Percentiles rank a stretch among this genome's conserved stretches.
Evolutionary conservation across 805 yeast genomes (phyloP).

Genomic region (Spathaspora girioi): DNA sequence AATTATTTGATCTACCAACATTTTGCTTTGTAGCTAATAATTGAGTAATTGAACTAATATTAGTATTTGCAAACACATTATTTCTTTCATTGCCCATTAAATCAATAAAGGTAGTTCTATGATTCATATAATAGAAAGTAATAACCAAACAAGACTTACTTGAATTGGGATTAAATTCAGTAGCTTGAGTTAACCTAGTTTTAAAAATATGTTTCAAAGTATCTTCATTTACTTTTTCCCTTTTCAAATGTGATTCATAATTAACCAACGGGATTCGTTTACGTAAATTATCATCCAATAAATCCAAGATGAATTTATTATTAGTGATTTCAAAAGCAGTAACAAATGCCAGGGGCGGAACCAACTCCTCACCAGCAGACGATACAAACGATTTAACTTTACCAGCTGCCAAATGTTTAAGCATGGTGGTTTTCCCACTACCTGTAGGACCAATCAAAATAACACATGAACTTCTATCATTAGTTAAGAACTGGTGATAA

Average conservation of each 20-base stretch:
- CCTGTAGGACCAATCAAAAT: slow-evolving; percentile 29
- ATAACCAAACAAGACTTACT: slow-evolving; percentile 26
- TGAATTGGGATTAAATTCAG: slow-evolving; percentile 16
- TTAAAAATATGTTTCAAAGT: slow-evolving; percentile 13
- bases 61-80: slow-evolving; percentile 23
- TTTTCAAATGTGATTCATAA: slow-evolving; percentile 13
- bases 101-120: slow-evolving; percentile 21
- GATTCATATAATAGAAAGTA: slow-evolving; percentile 16
- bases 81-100: slow-evolving; percentile 28
- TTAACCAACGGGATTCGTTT: background rate
- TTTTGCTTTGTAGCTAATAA: slow-evolving; percentile 10
- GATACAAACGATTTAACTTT: slow-evolving; percentile 3
- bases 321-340: slow-evolving; percentile 28
- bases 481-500: slow-evolving; percentile 2
- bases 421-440: slow-evolving; percentile 30
- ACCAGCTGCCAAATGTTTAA: slow-evolving; percentile 14
- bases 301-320: slow-evolving; percentile 22
- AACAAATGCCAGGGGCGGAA: slow-evolving; percentile 7
- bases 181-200: slow-evolving; percentile 17
- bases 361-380: background rate
- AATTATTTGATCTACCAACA: slow-evolving; percentile 21
- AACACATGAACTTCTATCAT: slow-evolving; percentile 9
- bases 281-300: slow-evolving; percentile 14
- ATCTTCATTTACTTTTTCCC: slow-evolving; percentile 6
- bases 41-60: slow-evolving; percentile 25